Conservation (phyloP, 1,284 basidiomycete genomes). For the Psilocybe mexicana region DNA sequence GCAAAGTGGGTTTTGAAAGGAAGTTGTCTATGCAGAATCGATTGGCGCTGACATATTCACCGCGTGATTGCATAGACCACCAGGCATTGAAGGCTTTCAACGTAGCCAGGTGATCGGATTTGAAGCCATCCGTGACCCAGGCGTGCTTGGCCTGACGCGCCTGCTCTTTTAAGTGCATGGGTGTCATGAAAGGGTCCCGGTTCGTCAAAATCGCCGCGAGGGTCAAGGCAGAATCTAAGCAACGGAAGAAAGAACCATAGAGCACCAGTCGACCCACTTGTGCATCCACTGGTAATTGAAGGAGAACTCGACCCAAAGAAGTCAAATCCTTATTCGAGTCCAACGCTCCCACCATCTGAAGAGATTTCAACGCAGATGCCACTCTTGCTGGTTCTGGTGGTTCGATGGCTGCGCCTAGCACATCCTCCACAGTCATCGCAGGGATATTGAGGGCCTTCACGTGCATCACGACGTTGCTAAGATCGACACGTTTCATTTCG, state of each 20-base stretch:
- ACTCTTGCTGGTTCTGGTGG: constrained; percentile 85
- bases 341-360: constrained; percentile 89
- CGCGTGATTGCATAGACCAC: constrained; percentile 69
- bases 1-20: constrained; percentile 81
- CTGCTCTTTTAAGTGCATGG: constrained; percentile 67
- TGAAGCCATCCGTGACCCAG: constrained; percentile 81
- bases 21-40: constrained; percentile 88
- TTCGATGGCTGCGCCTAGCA: constrained; percentile 85
- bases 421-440: constrained; percentile 85
- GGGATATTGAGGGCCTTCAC: constrained; percentile 96
- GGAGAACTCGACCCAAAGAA: constrained; percentile 84
- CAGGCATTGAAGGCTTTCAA: constrained; percentile 85
- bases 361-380: constrained; percentile 76
- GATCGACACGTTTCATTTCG: constrained; percentile 94
- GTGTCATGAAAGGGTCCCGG: constrained; percentile 89
- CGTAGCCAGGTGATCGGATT: constrained; percentile 84
- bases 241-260: constrained; percentile 92
- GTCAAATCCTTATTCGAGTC: constrained; percentile 81
- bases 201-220: constrained; percentile 90
- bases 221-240: constrained; percentile 87
- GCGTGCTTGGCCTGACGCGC: constrained; percentile 74
- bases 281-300: constrained; percentile 89
- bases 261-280: constrained; percentile 90
- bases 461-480: constrained; percentile 94
- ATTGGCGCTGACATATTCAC: constrained; percentile 67